A percentile compares a stretch with the other conserved stretches of the same genome.
Evolutionary conservation across 768 basidiomycete genomes (phyloP).

Genomic region (Collybia nuda): DNA sequence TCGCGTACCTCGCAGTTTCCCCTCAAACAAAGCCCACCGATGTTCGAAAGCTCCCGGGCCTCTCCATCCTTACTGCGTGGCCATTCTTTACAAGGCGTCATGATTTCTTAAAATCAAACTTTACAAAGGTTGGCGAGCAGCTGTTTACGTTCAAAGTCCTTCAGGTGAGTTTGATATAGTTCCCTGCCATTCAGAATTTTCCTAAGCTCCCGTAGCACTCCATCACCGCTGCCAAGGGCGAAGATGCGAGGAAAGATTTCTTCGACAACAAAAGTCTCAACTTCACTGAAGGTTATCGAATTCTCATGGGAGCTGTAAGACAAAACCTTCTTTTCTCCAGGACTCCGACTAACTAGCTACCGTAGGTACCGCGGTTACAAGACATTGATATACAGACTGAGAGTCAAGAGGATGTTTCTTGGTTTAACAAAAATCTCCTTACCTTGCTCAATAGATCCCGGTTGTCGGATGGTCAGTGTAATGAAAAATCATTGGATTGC

Average conservation of each 20-base stretch:
- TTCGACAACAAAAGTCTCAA: conserved; percentile 27
- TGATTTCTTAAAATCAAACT: conserved; percentile 2
- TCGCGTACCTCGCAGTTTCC: too few species aligned
- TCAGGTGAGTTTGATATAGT: neutral
- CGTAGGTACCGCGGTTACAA: conserved; percentile 18
- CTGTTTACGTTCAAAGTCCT: conserved; percentile 1
- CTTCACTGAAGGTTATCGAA: conserved; percentile 31
- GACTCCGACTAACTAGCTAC: neutral
- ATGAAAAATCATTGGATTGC: too few species aligned
- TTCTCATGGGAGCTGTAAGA: conserved; percentile 30
- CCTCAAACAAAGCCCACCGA: too few species aligned
- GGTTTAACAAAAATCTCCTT: conserved; percentile 19
- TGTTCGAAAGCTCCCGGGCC: too few species aligned
- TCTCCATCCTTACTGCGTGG: neutral
- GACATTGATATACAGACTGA: conserved; percentile 20
- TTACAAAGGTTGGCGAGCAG: neutral
- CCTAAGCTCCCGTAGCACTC: conserved; percentile 5
- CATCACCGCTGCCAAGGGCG: conserved; percentile 27
- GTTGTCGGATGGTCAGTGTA: conserved; percentile 9
- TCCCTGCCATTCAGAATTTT: neutral
- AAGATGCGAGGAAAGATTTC: conserved; percentile 29
- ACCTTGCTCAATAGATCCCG: conserved; percentile 11
- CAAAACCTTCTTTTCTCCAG: neutral
- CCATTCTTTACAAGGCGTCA: conserved; percentile 2
- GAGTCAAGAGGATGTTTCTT: conserved; percentile 14